These are phyloP conservation scores for Schwanniomyces yamadae DNA, from an alignment of 805 yeast species.

Conservation along the genomic window DNA sequence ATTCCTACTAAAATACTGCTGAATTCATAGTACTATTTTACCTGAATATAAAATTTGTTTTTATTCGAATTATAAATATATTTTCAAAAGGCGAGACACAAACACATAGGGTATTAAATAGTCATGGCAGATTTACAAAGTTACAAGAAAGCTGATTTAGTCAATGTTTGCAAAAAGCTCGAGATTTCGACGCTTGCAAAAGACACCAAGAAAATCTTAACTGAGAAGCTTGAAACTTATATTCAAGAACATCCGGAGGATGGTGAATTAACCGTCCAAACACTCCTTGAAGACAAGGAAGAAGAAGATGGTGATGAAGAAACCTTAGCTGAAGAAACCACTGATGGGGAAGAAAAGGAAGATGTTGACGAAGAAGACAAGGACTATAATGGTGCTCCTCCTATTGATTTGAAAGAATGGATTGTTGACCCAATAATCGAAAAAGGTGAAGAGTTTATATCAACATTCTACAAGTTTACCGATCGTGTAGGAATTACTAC, in stretches of 20 bases:
- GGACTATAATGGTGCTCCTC: slow-evolving; percentile 39
- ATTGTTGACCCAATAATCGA: slow-evolving; percentile 39
- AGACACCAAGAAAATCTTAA: slow-evolving; percentile 42
- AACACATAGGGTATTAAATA: too few species aligned
- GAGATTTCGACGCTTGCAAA: slow-evolving; percentile 34
- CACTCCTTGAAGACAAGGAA: slow-evolving; percentile 17
- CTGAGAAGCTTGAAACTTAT: slow-evolving; percentile 35
- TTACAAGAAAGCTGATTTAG: slow-evolving; percentile 42
- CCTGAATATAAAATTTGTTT: too few species aligned
- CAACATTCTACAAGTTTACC: slow-evolving; percentile 28
- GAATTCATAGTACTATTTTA: too few species aligned
- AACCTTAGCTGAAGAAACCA: slow-evolving; percentile 16
- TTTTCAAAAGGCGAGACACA: too few species aligned
- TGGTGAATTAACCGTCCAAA: slow-evolving; percentile 19
- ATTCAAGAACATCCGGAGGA: slow-evolving; percentile 26
- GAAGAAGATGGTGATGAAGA: slow-evolving; percentile 20
- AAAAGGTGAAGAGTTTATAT: slow-evolving; percentile 22
- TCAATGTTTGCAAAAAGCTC: slow-evolving; percentile 32
- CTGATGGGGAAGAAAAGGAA: slow-evolving; percentile 19
- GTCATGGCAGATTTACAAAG: slow-evolving; percentile 34
- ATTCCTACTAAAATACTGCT: too few species aligned
- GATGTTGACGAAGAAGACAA: slow-evolving; percentile 33
- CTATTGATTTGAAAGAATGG: slow-evolving; percentile 37
- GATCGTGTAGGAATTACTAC: slow-evolving; percentile 37
- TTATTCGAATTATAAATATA: too few species aligned